phyloP scores from a whole-genome alignment of 352 stramenopile species.

The Pythium volutum region DNA sequence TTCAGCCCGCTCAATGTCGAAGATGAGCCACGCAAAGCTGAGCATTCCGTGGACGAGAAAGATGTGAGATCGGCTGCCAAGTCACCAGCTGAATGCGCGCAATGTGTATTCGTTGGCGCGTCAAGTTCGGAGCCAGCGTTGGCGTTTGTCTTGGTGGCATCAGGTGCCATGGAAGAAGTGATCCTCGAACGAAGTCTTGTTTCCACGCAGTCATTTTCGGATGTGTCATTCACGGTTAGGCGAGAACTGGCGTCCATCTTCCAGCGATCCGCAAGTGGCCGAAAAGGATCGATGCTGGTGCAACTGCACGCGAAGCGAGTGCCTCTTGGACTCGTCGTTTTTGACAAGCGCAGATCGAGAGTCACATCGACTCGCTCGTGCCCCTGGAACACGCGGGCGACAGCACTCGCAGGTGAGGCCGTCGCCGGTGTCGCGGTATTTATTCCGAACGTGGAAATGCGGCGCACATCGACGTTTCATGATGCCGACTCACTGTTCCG shows the following conservation, averaged over 20 bases:
- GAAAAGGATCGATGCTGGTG: neutral
- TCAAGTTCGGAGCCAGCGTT: neutral
- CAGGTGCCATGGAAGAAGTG: constrained; percentile 11
- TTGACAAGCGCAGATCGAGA: constrained; percentile 1
- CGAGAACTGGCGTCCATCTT: constrained; percentile 12
- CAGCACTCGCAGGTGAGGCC: constrained; percentile 20
- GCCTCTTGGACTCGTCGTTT: constrained; percentile 24
- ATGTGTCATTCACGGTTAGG: neutral
- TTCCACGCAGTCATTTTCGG: neutral
- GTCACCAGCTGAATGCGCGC: neutral
- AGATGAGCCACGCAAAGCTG: neutral
- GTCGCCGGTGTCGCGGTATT: constrained; percentile 30
- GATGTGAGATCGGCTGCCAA: neutral
- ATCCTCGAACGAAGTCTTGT: neutral
- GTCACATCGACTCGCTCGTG: neutral
- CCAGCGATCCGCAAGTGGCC: neutral
- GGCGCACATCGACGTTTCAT: neutral
- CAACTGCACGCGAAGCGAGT: constrained; percentile 21
- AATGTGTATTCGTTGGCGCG: neutral
- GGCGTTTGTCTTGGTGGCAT: constrained; percentile 4
- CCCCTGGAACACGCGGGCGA: constrained; percentile 31
- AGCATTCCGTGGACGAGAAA: neutral
- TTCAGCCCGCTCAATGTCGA: neutral
- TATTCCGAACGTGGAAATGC: neutral
- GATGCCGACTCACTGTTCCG: constrained; percentile 5